These are phyloP conservation scores for Ustilago crameri DNA, from an alignment of 1,284 basidiomycete genomes.

Conservation along the genomic window DNA sequence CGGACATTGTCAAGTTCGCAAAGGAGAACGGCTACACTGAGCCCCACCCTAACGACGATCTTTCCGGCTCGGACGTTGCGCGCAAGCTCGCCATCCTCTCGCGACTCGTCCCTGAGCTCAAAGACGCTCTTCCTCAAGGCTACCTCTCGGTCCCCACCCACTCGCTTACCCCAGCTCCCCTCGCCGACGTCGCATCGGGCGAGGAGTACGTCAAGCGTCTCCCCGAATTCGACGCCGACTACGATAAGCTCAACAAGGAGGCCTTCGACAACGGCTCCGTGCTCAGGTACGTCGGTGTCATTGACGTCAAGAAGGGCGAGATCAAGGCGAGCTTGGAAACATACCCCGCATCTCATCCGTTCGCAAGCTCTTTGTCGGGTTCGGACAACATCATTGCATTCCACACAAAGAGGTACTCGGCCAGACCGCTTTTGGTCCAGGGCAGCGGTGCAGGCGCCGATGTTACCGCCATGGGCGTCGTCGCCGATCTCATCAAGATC, in stretches of 20 bases:
- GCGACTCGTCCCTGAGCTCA: slow-evolving; percentile 70
- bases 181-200: slow-evolving; percentile 73
- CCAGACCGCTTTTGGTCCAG: slow-evolving; percentile 82
- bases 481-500: slow-evolving; percentile 75
- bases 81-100: slow-evolving; percentile 96
- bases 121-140: slow-evolving; percentile 73
- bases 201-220: slow-evolving; percentile 82
- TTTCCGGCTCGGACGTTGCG: slow-evolving; percentile 95
- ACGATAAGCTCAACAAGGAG: slow-evolving; percentile 79
- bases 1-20: slow-evolving; percentile 86
- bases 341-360: slow-evolving; percentile 84
- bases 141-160: slow-evolving; percentile 83
- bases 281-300: slow-evolving; percentile 91
- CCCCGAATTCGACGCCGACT: slow-evolving; percentile 85
- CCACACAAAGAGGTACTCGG: slow-evolving; percentile 83
- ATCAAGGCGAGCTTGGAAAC: slow-evolving; percentile 89
- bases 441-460: slow-evolving; percentile 95
- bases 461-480: slow-evolving; percentile 97
- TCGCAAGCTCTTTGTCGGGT: slow-evolving; percentile 92
- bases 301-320: slow-evolving; percentile 79
- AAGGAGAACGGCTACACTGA: slow-evolving; percentile 96
- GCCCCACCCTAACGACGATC: slow-evolving; percentile 95
- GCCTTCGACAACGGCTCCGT: slow-evolving; percentile 84
- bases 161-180: slow-evolving; percentile 83
- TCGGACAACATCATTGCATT: slow-evolving; percentile 99